These are phyloP conservation scores for Russula vinacea DNA, from an alignment of 768 basidiomycete species.

Conservation along the genomic window DNA sequence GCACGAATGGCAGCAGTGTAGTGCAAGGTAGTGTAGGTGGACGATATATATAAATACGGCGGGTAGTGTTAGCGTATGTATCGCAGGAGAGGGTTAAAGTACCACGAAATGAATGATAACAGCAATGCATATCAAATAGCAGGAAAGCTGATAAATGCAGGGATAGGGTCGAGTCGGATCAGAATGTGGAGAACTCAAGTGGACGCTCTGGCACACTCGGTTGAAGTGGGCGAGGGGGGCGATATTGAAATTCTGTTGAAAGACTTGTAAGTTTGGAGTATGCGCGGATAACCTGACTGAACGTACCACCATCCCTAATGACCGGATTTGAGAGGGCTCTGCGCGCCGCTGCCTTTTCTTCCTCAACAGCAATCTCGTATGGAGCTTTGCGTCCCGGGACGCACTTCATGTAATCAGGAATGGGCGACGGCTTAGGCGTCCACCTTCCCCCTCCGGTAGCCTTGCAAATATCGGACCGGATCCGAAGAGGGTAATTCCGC, in stretches of 20 bases:
- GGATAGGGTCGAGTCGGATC: constrained; percentile 23
- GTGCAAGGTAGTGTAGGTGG: constrained; percentile 2
- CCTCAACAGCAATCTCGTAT: constrained; percentile 69
- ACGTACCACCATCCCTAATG: constrained; percentile 51
- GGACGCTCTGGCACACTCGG: constrained; percentile 46
- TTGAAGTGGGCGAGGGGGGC: constrained; percentile 51
- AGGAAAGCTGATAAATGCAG: neutral
- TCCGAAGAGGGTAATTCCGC: constrained; percentile 68
- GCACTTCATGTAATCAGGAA: constrained; percentile 45
- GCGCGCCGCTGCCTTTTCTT: constrained; percentile 54
- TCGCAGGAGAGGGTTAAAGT: constrained; percentile 10
- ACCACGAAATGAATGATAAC: constrained; percentile 20
- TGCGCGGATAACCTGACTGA: neutral
- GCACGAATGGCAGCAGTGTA: constrained; percentile 14
- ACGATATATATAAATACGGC: constrained; percentile 15
- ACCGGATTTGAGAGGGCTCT: constrained; percentile 57
- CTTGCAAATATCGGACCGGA: constrained; percentile 68
- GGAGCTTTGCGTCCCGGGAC: constrained; percentile 65
- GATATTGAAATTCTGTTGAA: constrained; percentile 60
- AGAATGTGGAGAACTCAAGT: constrained; percentile 62
- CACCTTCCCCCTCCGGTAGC: constrained; percentile 77
- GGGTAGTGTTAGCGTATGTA: constrained; percentile 11
- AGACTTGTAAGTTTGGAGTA: neutral
- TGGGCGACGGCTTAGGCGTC: constrained; percentile 56
- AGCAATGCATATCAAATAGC: constrained; percentile 16